These are phyloP conservation scores for Luzula sylvatica DNA, from an alignment of 176 grass and related monocot species.

Conservation along the genomic window DNA sequence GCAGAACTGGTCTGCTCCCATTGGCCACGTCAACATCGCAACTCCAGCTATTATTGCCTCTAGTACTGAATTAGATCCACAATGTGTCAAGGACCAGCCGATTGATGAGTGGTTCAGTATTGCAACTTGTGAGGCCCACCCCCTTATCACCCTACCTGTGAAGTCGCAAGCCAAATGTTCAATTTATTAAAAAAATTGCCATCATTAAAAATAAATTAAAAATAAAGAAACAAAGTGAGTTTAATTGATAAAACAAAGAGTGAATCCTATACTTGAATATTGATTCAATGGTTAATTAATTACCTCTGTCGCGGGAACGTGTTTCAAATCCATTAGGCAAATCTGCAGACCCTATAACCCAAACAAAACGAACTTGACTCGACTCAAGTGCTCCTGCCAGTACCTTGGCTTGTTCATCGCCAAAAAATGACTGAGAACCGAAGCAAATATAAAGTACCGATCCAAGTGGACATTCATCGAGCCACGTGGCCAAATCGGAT, in stretches of 20 bases:
- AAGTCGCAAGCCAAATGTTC: neutral
- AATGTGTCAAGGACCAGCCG: slow-evolving; percentile 54
- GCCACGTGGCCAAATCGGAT: slow-evolving; percentile 28
- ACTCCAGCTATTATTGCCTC: slow-evolving; percentile 53
- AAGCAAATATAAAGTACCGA: slow-evolving; percentile 54
- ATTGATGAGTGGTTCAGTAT: slow-evolving; percentile 46
- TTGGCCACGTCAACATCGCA: slow-evolving; percentile 65
- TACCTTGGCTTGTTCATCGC: slow-evolving; percentile 15
- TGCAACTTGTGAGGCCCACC: slow-evolving; percentile 65
- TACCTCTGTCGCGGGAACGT: slow-evolving; percentile 15
- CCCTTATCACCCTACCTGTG: slow-evolving; percentile 29
- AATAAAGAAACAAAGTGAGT: too few species aligned
- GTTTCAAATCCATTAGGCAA: slow-evolving; percentile 51
- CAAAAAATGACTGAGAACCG: slow-evolving; percentile 34
- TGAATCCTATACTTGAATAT: too few species aligned
- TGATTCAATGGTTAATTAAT: too few species aligned
- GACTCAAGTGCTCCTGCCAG: slow-evolving; percentile 45
- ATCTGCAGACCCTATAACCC: slow-evolving; percentile 22
- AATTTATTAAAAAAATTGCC: neutral
- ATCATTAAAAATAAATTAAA: neutral
- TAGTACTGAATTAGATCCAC: slow-evolving; percentile 59
- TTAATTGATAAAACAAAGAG: too few species aligned
- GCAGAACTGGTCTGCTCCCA: slow-evolving; percentile 54
- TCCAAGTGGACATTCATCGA: slow-evolving; percentile 32
- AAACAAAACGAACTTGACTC: slow-evolving; percentile 50